Base-by-base conservation (phyloP, 2,329 filamentous ascomycete species). In the Nothophaeocryptopus gaeumannii region DNA sequence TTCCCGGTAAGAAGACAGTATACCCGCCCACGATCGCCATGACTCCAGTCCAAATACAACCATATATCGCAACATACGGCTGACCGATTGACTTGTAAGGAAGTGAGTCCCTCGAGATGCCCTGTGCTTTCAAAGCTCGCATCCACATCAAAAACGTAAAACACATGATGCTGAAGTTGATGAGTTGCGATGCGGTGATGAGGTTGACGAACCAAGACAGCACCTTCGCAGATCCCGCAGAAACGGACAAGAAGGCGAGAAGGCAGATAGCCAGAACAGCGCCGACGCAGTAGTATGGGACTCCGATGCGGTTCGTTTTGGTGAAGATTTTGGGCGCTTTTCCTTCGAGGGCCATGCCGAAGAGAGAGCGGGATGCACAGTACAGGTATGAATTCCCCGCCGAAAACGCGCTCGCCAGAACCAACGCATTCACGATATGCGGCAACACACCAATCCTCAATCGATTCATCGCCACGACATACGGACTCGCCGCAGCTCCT, bases 1-100 rank as follows among this genome's bases (percentile, higher is more conserved):
- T 46, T 0, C 75, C 76, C 0, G 85, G 83, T 39, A 90, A 63
- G 60, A 91, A 92, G 1, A 91, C 86, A 0, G 83, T 78, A 55
- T 90, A 92, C 0, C 88, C 88, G 8, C 85, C 82, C 1, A 90
- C 82, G 58, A 91, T 82, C 0, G 83, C 79, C 83, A 92, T 90
- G 55, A 86, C 67, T 80, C 79, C 0, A 79, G 85, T n/a, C 78
- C 80, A 59, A 12, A 14, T 38, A 31, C 89, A 70, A 0, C 81
- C 83, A 41, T 84, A 82, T 60, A 80, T 90, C 0, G 87, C 86
- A 0, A 80, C 75, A 56, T 83, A 89, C 3, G 88, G 88, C 70
- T 89, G 86, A 15, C 80, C 75, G 55, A 75, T 76, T 1, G 82
- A 81, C 55, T 78, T 82, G 70, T 88, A 89, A 0, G 86, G 85